These are phyloP conservation scores for Colletotrichum filicis DNA, from an alignment of 2,329 filamentous ascomycete species.

Conservation along the genomic window DNA sequence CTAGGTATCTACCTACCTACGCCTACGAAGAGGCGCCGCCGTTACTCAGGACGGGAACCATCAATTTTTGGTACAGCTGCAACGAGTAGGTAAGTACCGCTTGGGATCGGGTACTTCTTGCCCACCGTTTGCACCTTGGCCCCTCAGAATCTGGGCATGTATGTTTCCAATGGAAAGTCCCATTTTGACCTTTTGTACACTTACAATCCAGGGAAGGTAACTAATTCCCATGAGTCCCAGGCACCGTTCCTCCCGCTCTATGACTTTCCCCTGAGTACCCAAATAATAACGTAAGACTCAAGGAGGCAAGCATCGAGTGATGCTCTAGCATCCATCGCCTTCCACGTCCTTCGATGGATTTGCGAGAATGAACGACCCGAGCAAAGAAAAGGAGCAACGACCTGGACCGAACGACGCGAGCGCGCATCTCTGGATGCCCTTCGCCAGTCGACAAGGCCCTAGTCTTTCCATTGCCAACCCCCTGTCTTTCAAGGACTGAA, in stretches of 20 bases:
- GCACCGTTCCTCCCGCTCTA: no score
- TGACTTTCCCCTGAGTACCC: no score
- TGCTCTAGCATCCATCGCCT: background rate
- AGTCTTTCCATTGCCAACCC: background rate
- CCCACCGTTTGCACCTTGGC: no score
- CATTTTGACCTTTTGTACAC: background rate
- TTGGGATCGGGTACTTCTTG: background rate
- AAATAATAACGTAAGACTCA: no score
- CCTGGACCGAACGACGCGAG: background rate
- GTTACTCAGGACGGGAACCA: no score
- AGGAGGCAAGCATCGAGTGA: no score
- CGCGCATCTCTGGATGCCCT: slow-evolving; percentile 8
- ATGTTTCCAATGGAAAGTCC: background rate
- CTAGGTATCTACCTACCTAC: no score
- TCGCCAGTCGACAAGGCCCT: background rate
- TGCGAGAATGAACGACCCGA: no score
- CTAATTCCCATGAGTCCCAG: no score
- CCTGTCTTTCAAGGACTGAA: background rate
- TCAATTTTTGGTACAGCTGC: background rate
- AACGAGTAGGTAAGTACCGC: background rate
- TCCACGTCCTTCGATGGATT: slow-evolving; percentile 1
- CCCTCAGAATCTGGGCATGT: background rate
- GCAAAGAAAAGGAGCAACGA: background rate
- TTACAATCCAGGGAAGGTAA: background rate
- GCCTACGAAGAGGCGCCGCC: background rate